Evolutionary conservation across 1,139 yeast genomes (phyloP), one percentile per base, ranked within the genome.

Genomic region (Meyerozyma carpophila): DNA sequence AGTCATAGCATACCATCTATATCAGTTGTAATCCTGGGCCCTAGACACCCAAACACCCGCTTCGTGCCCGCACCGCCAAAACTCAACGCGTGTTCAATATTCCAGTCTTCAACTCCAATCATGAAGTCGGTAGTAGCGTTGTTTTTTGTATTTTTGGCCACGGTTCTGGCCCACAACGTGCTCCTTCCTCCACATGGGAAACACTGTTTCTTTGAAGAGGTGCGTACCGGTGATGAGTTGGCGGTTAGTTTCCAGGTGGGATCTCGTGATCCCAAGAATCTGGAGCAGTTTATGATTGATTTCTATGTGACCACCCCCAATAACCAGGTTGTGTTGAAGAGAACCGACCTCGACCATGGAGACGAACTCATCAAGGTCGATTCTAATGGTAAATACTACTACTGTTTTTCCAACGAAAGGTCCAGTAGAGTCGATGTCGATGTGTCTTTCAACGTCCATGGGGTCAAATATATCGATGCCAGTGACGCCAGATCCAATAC

Each of bases 231-330:
- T 53, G 98, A 93, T 66, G 91, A 87, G 64, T 73, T 93, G 56
- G 87, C 96, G 21, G 83, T 93, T 48, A 78, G 90, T 43, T 93
- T 85, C 78, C 98, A 93, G 69, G 95, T 88, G 41, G 98, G 98
- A 50, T 89, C 93, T 58, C 81, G 97, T 66, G 84, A 88, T 59
- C 85, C 91, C 40, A 73, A 75, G 51, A 81, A 91, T 44, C 77
- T 86, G 36, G 88, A 84, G 51, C 96, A 90, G 65, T 73, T 82
- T 51, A 77, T 70, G 28, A 83, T 89, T 48, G 96, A 90, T 61
- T 90, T 93, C 64, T 70, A 75, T 68, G 69, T 76, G 50, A 14
- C 70, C 36, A 72, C 83, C 38, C 91, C 93, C 36, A 69, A 71
- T 36, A 84, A 84, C 36, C 77, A 74, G 56, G 69, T 75, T 36